Percentiles rank a stretch among this genome's conserved stretches.
phyloP scores from a whole-genome alignment of 2,329 filamentous ascomycete species.

The Neospermospora avenae region DNA sequence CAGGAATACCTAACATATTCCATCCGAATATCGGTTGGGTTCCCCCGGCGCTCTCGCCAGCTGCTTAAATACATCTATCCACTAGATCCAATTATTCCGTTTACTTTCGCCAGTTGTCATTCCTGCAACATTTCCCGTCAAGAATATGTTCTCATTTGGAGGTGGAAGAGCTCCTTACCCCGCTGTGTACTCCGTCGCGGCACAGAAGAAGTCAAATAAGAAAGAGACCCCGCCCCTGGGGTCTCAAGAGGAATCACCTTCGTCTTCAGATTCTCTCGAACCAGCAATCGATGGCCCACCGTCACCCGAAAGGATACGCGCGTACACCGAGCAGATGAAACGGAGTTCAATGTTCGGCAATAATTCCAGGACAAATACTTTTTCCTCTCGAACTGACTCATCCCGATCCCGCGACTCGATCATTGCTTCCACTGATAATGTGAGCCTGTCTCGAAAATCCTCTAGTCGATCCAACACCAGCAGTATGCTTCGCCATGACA shows the following conservation, averaged over 20 bases:
- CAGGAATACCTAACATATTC: slow-evolving; percentile 10
- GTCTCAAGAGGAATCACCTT: slow-evolving; percentile 10
- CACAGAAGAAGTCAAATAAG: slow-evolving; percentile 16
- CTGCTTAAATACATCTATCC: slow-evolving; percentile 21
- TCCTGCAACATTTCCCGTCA: slow-evolving; percentile 28
- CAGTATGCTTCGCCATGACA: slow-evolving; percentile 49
- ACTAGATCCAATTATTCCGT: slow-evolving; percentile 13
- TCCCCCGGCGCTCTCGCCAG: slow-evolving; percentile 13
- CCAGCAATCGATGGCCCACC: slow-evolving; percentile 59
- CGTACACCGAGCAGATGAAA: slow-evolving; percentile 57
- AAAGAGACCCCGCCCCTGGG: slow-evolving; percentile 15
- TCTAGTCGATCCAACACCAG: slow-evolving; percentile 54
- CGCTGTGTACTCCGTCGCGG: slow-evolving; percentile 11
- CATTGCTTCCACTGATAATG: slow-evolving; percentile 26
- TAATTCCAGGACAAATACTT: slow-evolving; percentile 44
- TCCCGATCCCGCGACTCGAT: slow-evolving; percentile 43
- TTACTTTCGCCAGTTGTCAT: slow-evolving; percentile 12
- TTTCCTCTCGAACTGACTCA: slow-evolving; percentile 56
- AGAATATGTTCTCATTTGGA: slow-evolving; percentile 27
- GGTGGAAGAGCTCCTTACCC: slow-evolving; percentile 19
- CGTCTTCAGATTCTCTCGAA: slow-evolving; percentile 46
- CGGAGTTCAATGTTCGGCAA: slow-evolving; percentile 48
- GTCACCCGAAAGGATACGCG: slow-evolving; percentile 56
- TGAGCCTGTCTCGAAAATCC: slow-evolving; percentile 51
- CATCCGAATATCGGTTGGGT: slow-evolving; percentile 20